Conservation (phyloP, 1,284 basidiomycete species). For the Ustilago vetiveriae region DNA sequence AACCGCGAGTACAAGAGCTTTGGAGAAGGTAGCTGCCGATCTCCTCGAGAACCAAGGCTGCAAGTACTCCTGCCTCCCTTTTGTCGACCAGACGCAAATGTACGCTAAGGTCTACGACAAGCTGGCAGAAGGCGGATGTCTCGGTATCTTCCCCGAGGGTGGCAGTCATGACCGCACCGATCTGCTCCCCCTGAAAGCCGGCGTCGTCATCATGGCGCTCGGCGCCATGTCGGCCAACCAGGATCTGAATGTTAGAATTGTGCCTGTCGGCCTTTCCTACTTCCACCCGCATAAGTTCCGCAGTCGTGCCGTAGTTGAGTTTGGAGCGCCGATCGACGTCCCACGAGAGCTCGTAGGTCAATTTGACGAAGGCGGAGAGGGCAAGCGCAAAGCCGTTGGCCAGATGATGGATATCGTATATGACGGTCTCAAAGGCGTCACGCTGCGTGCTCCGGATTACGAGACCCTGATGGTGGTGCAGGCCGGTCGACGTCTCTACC, state of each 20-base stretch:
- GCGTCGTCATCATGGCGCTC: slow-evolving; percentile 67
- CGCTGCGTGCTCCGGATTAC: slow-evolving; percentile 93
- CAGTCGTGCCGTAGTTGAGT: slow-evolving; percentile 82
- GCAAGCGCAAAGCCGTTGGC: slow-evolving; percentile 89
- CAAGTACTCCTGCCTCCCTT: slow-evolving; percentile 63
- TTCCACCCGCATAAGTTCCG: slow-evolving; percentile 68
- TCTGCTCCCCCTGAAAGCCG: slow-evolving; percentile 65
- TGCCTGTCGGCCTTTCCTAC: slow-evolving; percentile 66
- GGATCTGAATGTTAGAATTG: slow-evolving; percentile 63
- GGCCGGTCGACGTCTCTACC: slow-evolving; percentile 92
- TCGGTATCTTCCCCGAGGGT: slow-evolving; percentile 66
- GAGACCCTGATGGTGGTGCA: slow-evolving; percentile 98
- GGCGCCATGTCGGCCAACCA: slow-evolving; percentile 67
- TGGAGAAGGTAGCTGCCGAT: slow-evolving; percentile 28
- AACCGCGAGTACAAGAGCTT: slow-evolving; percentile 4
- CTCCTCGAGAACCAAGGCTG: slow-evolving; percentile 34
- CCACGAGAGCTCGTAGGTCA: slow-evolving; percentile 84
- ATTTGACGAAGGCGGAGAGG: slow-evolving; percentile 87
- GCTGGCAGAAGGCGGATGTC: slow-evolving; percentile 85
- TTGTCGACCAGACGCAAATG: slow-evolving; percentile 90
- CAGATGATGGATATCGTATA: slow-evolving; percentile 92
- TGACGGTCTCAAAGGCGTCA: slow-evolving; percentile 96
- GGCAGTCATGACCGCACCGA: slow-evolving; percentile 67
- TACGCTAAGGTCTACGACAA: slow-evolving; percentile 92
- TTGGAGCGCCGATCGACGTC: slow-evolving; percentile 89